phyloP scores from a whole-genome alignment of 768 basidiomycete species.

The Termitomyces sp. region DNA sequence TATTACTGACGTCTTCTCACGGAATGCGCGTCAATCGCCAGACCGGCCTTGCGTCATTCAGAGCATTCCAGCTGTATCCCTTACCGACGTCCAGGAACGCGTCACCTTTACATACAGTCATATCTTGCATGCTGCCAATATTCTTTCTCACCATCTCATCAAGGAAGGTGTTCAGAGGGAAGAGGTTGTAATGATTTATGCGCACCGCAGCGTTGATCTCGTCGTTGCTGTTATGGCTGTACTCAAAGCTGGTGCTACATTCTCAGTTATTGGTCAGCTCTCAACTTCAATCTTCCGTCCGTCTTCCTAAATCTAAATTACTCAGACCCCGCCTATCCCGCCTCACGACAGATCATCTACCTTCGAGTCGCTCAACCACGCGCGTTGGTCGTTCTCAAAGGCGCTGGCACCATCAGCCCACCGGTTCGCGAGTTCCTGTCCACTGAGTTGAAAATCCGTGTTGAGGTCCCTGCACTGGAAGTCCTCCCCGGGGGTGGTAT shows the following conservation, averaged over 20 bases:
- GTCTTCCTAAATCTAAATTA: neutral
- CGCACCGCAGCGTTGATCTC: slow-evolving; percentile 92
- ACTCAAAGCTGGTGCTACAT: slow-evolving; percentile 92
- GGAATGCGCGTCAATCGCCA: slow-evolving; percentile 77
- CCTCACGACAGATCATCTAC: slow-evolving; percentile 89
- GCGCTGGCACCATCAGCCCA: slow-evolving; percentile 78
- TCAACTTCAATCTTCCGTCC: neutral
- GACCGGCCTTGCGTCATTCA: slow-evolving; percentile 90
- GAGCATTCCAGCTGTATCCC: slow-evolving; percentile 43
- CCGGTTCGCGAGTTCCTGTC: slow-evolving; percentile 81
- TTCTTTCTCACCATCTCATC: slow-evolving; percentile 87
- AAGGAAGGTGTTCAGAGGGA: slow-evolving; percentile 84
- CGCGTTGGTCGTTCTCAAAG: slow-evolving; percentile 85
- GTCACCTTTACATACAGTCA: slow-evolving; percentile 71
- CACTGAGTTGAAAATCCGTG: slow-evolving; percentile 75
- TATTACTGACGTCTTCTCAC: slow-evolving; percentile 92
- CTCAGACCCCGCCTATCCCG: slow-evolving; percentile 94
- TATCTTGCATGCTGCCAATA: slow-evolving; percentile 82
- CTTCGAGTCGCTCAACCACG: slow-evolving; percentile 90
- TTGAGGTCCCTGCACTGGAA: slow-evolving; percentile 88
- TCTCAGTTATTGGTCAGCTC: slow-evolving; percentile 89
- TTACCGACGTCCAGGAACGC: slow-evolving; percentile 44
- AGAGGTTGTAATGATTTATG: slow-evolving; percentile 98
- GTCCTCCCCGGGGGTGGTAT: slow-evolving; percentile 62
- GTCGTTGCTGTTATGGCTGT: slow-evolving; percentile 97